Base-by-base conservation (phyloP, 1,139 yeast species). In the Yamadazyma atmosphaerica region DNA sequence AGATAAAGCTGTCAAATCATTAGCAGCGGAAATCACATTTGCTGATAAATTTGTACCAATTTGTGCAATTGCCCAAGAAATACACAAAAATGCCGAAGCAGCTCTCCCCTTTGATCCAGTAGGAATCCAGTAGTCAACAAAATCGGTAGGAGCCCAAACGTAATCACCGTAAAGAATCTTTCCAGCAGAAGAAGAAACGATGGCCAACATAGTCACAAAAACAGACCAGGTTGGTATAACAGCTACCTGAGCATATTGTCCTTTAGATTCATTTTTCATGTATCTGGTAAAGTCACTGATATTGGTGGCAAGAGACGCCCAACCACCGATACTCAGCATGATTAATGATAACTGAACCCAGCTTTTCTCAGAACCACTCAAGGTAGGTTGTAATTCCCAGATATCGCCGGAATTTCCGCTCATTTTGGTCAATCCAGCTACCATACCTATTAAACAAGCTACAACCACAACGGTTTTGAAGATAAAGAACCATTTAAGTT, bases 21-120 rank as follows among this genome's bases (percentile, higher is more conserved):
- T 73, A 34, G 81, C 80, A 41, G 74, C 74, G 5, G 81, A 73
- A 40, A 74, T 63, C 16, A 76, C 79, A 51, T 76, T 72, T 40
- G 73, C 76, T 36, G 74, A 65, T 19, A 69, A 62, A 34, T 75
- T 75, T 37, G 74, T 66, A 38, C 74, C 71, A 13, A 76, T 56
- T 46, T 73, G 77, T 4, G 77, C 75, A 33, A 69, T 48, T 18
- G 64, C 56, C 55, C 75, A 74, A 3, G 73, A 61, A 9, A 72
- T 49, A 19, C 74, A 70, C 41, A 70, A 64, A 47, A 76, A 72
- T 46, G 72, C 73, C 10, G 71, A 61, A 25, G 72, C 81, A 14
- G 74, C 70, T 47, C 79, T 58, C 11, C 50, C 50, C 19, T 44
- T 44, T 1, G 49, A 42, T 3, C 49, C 49, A 14, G 49, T 41